Conservation (phyloP, 257 asterid genomes). For the Scutellaria barbata region DNA sequence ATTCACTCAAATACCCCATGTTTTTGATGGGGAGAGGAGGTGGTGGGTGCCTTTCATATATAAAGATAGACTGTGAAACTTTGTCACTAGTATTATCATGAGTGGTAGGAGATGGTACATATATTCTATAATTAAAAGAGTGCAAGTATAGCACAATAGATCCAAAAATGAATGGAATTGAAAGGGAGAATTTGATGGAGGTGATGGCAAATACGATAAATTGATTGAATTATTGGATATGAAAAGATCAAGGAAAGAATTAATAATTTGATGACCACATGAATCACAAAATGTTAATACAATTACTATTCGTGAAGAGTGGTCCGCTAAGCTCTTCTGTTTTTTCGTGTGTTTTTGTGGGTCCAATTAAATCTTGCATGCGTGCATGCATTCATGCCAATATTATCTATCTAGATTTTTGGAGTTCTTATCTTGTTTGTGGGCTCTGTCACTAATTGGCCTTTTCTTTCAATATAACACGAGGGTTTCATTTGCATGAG, state of each 20-base stretch:
- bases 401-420: neutral
- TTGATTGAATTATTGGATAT: neutral
- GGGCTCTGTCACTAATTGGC: too few relatives aligned
- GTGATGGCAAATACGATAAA: neutral
- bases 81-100: conserved; percentile 23
- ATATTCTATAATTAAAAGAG: neutral
- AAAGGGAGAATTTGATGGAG: conserved; percentile 8
- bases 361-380: conserved; percentile 18
- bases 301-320: neutral
- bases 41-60: conserved; percentile 38
- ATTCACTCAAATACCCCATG: too few relatives aligned
- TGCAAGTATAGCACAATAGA: neutral
- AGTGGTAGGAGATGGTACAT: conserved; percentile 31
- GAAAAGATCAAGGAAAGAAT: neutral
- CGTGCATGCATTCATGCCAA: neutral
- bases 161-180: neutral
- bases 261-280: conserved; percentile 12
- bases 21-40: too few relatives aligned
- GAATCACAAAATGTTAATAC: conserved; percentile 1
- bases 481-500: too few relatives aligned
- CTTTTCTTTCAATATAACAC: too few relatives aligned
- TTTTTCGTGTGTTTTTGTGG: neutral
- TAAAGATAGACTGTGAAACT: too few relatives aligned
- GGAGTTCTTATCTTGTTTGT: neutral
- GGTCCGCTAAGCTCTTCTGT: neutral